Conservation (phyloP, 192 early-diverging fungal genomes). For the Podila horticola region DNA sequence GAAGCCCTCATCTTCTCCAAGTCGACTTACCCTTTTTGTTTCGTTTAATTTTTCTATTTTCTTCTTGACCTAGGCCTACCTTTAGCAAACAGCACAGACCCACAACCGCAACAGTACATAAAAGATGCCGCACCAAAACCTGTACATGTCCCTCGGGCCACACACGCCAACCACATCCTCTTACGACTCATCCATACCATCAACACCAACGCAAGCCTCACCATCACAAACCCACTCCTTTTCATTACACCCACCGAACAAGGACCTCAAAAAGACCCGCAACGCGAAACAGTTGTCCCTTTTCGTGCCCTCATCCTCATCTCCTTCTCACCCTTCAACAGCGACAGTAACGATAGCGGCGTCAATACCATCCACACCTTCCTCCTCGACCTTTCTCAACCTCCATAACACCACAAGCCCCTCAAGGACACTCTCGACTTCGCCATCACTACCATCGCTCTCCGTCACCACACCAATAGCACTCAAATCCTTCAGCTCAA, state of each 20-base stretch:
- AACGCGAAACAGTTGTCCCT: conserved; percentile 49
- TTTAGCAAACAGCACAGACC: not conserved
- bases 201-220: not conserved
- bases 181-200: not conserved
- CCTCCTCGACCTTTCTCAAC: not conserved
- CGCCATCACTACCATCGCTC: not conserved
- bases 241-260: conserved; percentile 24
- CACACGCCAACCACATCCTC: conserved; percentile 4
- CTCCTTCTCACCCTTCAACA: conserved; percentile 9
- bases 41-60: too few relatives aligned
- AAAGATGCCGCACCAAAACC: conserved; percentile 24
- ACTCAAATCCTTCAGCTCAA: not conserved
- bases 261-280: conserved; percentile 30
- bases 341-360: not conserved
- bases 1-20: too few relatives aligned
- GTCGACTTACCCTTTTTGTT: too few relatives aligned
- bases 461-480: not conserved
- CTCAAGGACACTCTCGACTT: not conserved
- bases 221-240: conserved; percentile 2
- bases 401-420: not conserved
- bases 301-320: conserved; percentile 13
- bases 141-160: conserved; percentile 1
- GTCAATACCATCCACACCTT: conserved; percentile 8
- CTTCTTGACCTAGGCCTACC: too few relatives aligned
- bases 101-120: conserved; percentile 1